Percentiles rank a stretch among this genome's conserved stretches.
Evolutionary conservation across 768 basidiomycete genomes (phyloP).

Genomic region (Mycena haematopus): DNA sequence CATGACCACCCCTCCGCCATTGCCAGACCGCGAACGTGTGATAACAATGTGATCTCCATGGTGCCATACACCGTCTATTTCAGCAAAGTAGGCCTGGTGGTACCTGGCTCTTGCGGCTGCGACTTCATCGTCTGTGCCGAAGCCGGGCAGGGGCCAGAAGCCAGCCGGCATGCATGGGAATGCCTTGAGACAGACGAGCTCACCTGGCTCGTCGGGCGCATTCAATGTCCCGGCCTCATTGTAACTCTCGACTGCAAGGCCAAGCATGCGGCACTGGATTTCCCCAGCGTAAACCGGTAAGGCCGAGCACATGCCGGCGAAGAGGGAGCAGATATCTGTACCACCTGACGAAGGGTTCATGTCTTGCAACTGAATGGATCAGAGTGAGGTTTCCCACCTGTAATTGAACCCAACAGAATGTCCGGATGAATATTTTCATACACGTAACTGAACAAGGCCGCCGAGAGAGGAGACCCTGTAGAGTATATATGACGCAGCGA

Average conservation of each 20-base stretch:
- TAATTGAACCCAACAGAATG: slow-evolving; percentile 76
- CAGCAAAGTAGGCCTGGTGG: slow-evolving; percentile 73
- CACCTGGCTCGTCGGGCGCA: slow-evolving; percentile 60
- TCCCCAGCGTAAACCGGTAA: slow-evolving; percentile 83
- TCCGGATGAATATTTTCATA: slow-evolving; percentile 68
- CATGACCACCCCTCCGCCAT: slow-evolving; percentile 84
- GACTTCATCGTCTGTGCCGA: slow-evolving; percentile 60
- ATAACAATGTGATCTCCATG: slow-evolving; percentile 79
- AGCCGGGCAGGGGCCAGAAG: slow-evolving; percentile 81
- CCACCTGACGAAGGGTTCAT: slow-evolving; percentile 55
- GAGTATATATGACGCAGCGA: slow-evolving; percentile 78
- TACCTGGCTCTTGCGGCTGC: slow-evolving; percentile 62
- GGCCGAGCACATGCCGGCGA: slow-evolving; percentile 79
- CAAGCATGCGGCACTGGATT: slow-evolving; percentile 83
- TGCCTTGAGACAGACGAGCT: slow-evolving; percentile 74
- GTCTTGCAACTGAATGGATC: slow-evolving; percentile 4
- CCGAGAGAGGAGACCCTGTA: slow-evolving; percentile 79
- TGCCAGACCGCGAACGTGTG: slow-evolving; percentile 66
- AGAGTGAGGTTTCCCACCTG: slow-evolving; percentile 50
- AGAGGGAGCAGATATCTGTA: slow-evolving; percentile 85
- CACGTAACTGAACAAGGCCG: slow-evolving; percentile 75
- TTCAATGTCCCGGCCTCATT: slow-evolving; percentile 50
- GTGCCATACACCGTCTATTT: slow-evolving; percentile 74
- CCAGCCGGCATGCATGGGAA: slow-evolving; percentile 85
- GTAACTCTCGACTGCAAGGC: slow-evolving; percentile 77